Evolutionary conservation across 2,329 filamentous ascomycete species (phyloP).

Genomic region (Colletotrichum theobromicola): DNA sequence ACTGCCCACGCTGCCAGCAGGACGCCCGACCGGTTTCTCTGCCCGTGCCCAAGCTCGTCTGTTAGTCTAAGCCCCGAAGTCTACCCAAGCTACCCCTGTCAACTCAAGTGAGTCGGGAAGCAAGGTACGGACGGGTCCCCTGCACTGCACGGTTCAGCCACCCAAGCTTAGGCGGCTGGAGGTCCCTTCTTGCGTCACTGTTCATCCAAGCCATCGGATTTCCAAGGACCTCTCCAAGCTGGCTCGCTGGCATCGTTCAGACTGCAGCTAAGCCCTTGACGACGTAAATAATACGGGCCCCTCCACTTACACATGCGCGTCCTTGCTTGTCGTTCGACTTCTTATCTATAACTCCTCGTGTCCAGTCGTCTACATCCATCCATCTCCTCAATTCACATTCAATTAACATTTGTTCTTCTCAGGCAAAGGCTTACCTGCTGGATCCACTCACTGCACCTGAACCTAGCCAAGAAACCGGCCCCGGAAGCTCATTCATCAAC

Average conservation of each 20-base stretch:
- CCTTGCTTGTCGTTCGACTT: background rate
- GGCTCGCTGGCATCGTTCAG: constrained; percentile 3
- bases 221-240: constrained; percentile 18
- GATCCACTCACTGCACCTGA: constrained; percentile 73
- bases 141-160: constrained; percentile 14
- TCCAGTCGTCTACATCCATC: background rate
- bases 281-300: constrained; percentile 24
- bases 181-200: constrained; percentile 22
- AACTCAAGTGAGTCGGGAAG: background rate
- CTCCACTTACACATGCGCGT: constrained; percentile 13
- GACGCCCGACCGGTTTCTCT: background rate
- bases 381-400: background rate
- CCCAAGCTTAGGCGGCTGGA: background rate
- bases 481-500: constrained; percentile 61
- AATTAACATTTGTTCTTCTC: background rate
- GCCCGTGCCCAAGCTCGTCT: background rate
- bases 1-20: background rate
- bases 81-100: constrained; percentile 12
- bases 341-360: background rate
- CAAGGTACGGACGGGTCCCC: constrained; percentile 7
- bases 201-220: constrained; percentile 7
- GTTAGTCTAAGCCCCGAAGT: background rate
- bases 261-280: constrained; percentile 20
- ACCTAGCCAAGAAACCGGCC: constrained; percentile 70
- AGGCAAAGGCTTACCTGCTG: constrained; percentile 72